These are phyloP conservation scores for Rhodosporidiobolus sp. DNA, from an alignment of 768 basidiomycete species.

Conservation along the genomic window DNA sequence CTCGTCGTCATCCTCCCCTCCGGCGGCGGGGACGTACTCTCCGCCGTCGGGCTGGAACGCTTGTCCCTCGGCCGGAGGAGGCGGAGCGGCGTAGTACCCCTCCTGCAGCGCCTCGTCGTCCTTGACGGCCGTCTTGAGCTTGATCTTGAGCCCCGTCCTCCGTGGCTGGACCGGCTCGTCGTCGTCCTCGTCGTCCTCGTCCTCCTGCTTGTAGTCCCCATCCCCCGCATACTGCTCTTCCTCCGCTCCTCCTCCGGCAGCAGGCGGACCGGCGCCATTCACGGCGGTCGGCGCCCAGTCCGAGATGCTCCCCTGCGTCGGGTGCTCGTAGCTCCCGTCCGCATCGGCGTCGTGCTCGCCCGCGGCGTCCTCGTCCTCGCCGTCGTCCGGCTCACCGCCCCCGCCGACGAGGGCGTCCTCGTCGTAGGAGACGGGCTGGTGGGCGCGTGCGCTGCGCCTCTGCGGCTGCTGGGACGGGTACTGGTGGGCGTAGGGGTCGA, in stretches of 20 bases:
- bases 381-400: not conserved
- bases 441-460: no score
- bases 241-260: not conserved
- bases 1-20: not conserved
- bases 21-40: not conserved
- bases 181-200: not conserved
- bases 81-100: no score
- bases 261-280: no score
- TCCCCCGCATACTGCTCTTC: not conserved
- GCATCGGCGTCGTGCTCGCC: constrained; percentile 12
- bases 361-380: not conserved
- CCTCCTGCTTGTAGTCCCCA: not conserved
- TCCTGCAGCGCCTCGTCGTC: no score
- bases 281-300: no score
- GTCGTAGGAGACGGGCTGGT: not conserved
- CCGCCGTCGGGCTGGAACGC: not conserved
- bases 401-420: not conserved
- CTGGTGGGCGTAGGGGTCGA: no score
- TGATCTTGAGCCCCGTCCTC: not conserved
- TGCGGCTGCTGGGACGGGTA: no score
- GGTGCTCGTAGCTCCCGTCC: not conserved
- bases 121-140: no score
- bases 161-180: not conserved
- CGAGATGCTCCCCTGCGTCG: not conserved
- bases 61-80: no score